phyloP scores from a whole-genome alignment of 2,329 filamentous ascomycete species.

The Allantophomopsis cytisporea region DNA sequence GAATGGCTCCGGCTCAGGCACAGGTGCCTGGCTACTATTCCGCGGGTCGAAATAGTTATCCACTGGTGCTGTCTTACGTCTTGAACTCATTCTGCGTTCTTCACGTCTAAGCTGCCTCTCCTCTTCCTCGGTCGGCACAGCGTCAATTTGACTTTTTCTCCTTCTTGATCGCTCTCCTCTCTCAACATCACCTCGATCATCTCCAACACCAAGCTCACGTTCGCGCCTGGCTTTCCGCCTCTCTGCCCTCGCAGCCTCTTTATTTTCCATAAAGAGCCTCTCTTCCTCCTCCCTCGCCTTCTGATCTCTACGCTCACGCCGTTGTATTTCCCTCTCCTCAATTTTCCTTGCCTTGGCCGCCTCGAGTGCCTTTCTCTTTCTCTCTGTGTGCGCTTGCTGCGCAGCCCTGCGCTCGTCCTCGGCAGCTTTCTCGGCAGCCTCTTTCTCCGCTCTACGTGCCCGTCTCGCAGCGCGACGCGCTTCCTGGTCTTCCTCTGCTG shows the following conservation, averaged over 20 bases:
- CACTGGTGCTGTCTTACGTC: conserved; percentile 27
- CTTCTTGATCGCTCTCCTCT: conserved; percentile 27
- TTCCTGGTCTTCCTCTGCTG: conserved; percentile 43
- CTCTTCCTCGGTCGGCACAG: conserved; percentile 33
- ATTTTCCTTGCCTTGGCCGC: conserved; percentile 37
- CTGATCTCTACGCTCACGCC: conserved; percentile 38
- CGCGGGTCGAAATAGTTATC: conserved; percentile 31
- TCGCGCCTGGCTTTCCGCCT: conserved; percentile 30
- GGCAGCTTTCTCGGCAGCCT: conserved; percentile 32
- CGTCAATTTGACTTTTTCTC: conserved; percentile 30
- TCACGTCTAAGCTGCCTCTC: conserved; percentile 40
- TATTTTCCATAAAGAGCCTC: conserved; percentile 16
- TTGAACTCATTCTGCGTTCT: conserved; percentile 29
- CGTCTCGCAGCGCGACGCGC: conserved; percentile 49
- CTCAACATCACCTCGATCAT: conserved; percentile 29
- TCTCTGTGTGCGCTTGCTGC: conserved; percentile 41
- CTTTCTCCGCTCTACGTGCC: conserved; percentile 37
- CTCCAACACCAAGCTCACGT: conserved; percentile 31
- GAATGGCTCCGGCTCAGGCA: conserved; percentile 10
- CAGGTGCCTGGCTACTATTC: conserved; percentile 24
- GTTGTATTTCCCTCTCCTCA: conserved; percentile 45
- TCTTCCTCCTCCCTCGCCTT: conserved; percentile 30
- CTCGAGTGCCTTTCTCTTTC: conserved; percentile 39
- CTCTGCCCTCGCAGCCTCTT: conserved; percentile 30
- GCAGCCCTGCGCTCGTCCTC: conserved; percentile 39